phyloP scores from a whole-genome alignment of 768 basidiomycete species.

The Guyanaporus albipodus region DNA sequence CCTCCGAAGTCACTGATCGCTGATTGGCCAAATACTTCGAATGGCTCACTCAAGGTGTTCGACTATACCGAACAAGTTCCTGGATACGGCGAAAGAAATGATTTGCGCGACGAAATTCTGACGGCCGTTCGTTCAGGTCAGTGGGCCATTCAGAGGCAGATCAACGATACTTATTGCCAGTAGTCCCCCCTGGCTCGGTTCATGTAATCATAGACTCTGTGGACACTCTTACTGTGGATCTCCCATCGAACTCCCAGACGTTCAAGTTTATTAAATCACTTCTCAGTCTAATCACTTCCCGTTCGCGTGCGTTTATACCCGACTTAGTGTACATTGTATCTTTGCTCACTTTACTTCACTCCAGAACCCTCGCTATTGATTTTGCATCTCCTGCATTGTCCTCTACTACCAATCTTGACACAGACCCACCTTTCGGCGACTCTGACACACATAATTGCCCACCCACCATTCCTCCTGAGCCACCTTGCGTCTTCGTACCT shows the following conservation, averaged over 20 bases:
- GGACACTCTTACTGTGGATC: constrained; percentile 59
- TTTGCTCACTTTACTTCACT: constrained; percentile 7
- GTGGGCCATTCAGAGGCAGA: background rate
- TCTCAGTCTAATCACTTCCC: constrained; percentile 40
- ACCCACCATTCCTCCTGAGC: constrained; percentile 64
- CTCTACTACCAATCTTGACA: constrained; percentile 51
- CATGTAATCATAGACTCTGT: constrained; percentile 70
- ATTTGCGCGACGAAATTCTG: constrained; percentile 38
- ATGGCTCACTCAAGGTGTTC: constrained; percentile 35
- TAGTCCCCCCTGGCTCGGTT: constrained; percentile 46
- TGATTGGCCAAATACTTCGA: constrained; percentile 17
- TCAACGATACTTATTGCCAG: constrained; percentile 5
- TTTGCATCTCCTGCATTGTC: constrained; percentile 51
- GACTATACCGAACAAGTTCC: constrained; percentile 52
- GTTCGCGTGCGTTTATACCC: constrained; percentile 43
- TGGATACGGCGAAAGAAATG: constrained; percentile 43
- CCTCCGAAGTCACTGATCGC: constrained; percentile 47
- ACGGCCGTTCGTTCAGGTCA: constrained; percentile 38
- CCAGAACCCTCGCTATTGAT: constrained; percentile 56
- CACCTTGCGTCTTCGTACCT: constrained; percentile 71
- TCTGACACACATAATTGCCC: constrained; percentile 59
- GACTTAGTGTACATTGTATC: background rate
- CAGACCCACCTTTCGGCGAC: constrained; percentile 63
- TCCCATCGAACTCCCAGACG: constrained; percentile 49
- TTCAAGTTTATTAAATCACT: constrained; percentile 51